Conservation (phyloP, 164 flowering plant genomes). For the Berberis thunbergii region DNA sequence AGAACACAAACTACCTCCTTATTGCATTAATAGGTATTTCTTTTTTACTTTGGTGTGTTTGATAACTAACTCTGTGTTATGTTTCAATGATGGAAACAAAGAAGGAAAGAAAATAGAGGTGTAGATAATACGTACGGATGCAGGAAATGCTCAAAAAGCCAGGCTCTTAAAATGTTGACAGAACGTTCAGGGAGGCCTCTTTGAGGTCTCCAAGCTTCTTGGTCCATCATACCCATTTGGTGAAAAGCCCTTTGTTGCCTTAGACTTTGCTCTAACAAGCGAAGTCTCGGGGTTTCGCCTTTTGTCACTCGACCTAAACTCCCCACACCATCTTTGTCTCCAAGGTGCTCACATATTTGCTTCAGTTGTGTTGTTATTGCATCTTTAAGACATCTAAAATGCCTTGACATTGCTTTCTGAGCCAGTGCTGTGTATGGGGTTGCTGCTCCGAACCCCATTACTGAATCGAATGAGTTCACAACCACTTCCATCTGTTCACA, state of each 20-base stretch:
- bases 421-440: constrained; percentile 83
- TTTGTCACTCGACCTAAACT: constrained; percentile 51
- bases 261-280: constrained; percentile 74
- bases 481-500: constrained; percentile 97
- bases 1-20: too few relatives aligned
- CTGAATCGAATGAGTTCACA: constrained; percentile 86
- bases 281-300: constrained; percentile 94
- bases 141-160: constrained; percentile 99
- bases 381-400: constrained; percentile 87
- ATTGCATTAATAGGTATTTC: not conserved
- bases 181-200: constrained; percentile 94
- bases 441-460: constrained; percentile 92
- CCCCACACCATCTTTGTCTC: constrained; percentile 62
- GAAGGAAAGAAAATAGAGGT: not conserved
- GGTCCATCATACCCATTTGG: constrained; percentile 94
- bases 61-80: not conserved
- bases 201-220: constrained; percentile 98
- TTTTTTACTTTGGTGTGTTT: not conserved
- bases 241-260: constrained; percentile 86
- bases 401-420: constrained; percentile 96
- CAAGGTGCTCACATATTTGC: constrained; percentile 73
- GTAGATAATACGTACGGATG: constrained; percentile 65
- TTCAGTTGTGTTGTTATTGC: constrained; percentile 69
- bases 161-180: constrained; percentile 85
- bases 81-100: not conserved